A percentile compares a stretch with the other conserved stretches of the same genome.
Conservation (phyloP, 2,329 filamentous ascomycete genomes). For the Fusarium miscanthi region DNA sequence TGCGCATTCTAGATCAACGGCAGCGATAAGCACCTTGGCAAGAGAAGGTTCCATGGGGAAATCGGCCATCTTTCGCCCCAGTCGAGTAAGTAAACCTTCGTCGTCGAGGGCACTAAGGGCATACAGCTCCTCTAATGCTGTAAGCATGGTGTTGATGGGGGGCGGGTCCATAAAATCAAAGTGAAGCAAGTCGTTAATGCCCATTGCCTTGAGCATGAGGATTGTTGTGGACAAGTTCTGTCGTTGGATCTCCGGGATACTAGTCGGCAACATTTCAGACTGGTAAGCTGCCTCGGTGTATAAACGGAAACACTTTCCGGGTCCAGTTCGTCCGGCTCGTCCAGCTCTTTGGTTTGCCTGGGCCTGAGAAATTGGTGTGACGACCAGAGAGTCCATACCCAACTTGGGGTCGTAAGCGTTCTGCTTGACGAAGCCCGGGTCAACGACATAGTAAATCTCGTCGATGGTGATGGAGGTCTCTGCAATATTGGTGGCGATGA, state of each 20-base stretch:
- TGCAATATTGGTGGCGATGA: slow-evolving; percentile 98
- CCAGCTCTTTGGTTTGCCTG: slow-evolving; percentile 95
- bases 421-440: slow-evolving; percentile 97
- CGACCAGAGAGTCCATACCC: slow-evolving; percentile 95
- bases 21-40: slow-evolving; percentile 89
- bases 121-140: slow-evolving; percentile 94
- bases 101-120: slow-evolving; percentile 92
- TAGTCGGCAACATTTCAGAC: slow-evolving; percentile 95
- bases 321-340: slow-evolving; percentile 91
- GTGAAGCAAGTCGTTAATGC: slow-evolving; percentile 95
- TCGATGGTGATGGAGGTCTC: slow-evolving; percentile 99
- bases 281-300: slow-evolving; percentile 97
- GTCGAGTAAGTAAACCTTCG: slow-evolving; percentile 89
- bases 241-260: slow-evolving; percentile 95
- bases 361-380: slow-evolving; percentile 96
- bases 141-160: slow-evolving; percentile 97
- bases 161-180: slow-evolving; percentile 99
- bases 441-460: slow-evolving; percentile 96
- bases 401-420: slow-evolving; percentile 97
- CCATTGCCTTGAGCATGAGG: slow-evolving; percentile 98
- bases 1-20: slow-evolving; percentile 87
- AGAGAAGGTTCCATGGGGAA: slow-evolving; percentile 97
- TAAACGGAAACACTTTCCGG: slow-evolving; percentile 93
- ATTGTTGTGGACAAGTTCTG: slow-evolving; percentile 95
- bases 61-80: slow-evolving; percentile 97